A percentile compares a stretch with the other conserved stretches of the same genome.
These are phyloP conservation scores for Middelhovenomyces tepae DNA, from an alignment of 805 yeast genomes.

Conservation along the genomic window DNA sequence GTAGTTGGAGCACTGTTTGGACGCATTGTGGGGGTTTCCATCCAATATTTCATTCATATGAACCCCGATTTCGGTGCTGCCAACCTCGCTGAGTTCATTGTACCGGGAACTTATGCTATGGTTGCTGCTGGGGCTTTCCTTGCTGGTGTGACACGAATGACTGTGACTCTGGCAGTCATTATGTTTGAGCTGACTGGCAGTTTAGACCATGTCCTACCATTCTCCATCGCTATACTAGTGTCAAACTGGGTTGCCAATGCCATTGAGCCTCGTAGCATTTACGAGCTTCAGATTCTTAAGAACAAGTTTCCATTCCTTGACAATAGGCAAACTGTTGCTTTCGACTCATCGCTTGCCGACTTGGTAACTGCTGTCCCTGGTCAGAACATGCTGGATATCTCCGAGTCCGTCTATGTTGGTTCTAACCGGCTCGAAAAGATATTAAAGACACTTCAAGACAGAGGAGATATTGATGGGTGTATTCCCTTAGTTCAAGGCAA, in stretches of 20 bases:
- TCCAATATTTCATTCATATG: conserved; percentile 32
- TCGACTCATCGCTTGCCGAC: conserved; percentile 33
- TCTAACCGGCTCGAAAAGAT: conserved; percentile 28
- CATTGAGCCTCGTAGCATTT: conserved; percentile 42
- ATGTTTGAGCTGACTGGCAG: conserved; percentile 69
- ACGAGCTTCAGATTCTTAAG: conserved; percentile 38
- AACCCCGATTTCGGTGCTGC: conserved; percentile 17
- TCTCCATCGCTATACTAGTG: conserved; percentile 47
- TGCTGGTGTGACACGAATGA: conserved; percentile 88
- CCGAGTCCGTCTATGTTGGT: conserved; percentile 30
- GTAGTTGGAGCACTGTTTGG: conserved; percentile 55
- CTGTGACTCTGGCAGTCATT: conserved; percentile 86
- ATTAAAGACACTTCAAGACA: conserved; percentile 31
- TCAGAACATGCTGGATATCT: conserved; percentile 30
- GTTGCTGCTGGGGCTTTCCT: conserved; percentile 94
- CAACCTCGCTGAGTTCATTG: conserved; percentile 34
- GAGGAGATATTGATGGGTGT: conserved; percentile 44
- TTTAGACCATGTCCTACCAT: conserved; percentile 48
- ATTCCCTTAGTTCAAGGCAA: conserved; percentile 36
- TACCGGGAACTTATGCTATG: conserved; percentile 92
- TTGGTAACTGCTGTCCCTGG: conserved; percentile 26
- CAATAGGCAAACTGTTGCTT: conserved; percentile 30
- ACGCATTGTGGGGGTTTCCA: conserved; percentile 36
- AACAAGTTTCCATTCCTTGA: conserved; percentile 49
- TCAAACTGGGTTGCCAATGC: conserved; percentile 48